Conservation (phyloP, 2,329 filamentous ascomycete species). For the Nemania sp. region DNA sequence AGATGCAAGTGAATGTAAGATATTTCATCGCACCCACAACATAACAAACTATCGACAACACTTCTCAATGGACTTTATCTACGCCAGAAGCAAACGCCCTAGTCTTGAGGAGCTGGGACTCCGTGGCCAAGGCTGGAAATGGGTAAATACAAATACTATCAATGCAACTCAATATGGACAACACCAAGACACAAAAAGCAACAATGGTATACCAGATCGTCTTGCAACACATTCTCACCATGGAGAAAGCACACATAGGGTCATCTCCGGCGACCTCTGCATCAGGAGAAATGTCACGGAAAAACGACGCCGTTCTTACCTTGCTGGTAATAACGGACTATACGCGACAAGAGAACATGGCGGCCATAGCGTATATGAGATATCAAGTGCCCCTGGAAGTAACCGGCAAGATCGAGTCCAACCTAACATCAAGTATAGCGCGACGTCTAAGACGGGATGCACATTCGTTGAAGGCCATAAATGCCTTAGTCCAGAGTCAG, state of each 20-base stretch:
- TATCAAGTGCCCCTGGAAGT: not conserved
- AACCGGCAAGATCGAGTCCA: constrained; percentile 5
- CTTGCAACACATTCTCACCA: constrained; percentile 33
- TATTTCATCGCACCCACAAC: too few relatives aligned
- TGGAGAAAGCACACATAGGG: constrained; percentile 28
- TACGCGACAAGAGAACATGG: too few relatives aligned
- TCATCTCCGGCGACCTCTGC: constrained; percentile 30
- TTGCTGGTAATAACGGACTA: too few relatives aligned
- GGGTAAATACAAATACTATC: constrained; percentile 31
- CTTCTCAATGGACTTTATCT: constrained; percentile 19
- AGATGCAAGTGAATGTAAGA: not conserved
- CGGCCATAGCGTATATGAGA: not conserved
- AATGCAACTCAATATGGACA: not conserved
- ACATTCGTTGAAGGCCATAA: constrained; percentile 38
- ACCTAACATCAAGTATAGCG: constrained; percentile 22
- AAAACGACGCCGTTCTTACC: not conserved
- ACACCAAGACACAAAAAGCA: not conserved
- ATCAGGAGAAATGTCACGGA: too few relatives aligned
- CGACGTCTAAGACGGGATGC: constrained; percentile 19
- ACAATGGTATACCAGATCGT: constrained; percentile 17
- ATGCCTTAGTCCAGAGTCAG: constrained; percentile 35
- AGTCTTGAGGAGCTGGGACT: not conserved
- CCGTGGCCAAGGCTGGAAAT: constrained; percentile 3
- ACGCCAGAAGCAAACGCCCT: not conserved
- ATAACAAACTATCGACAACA: not conserved